Evolutionary conservation across 345 rosid species (phyloP), one percentile per base, ranked within the genome.

Genomic region (Toxicodendron radicans): DNA sequence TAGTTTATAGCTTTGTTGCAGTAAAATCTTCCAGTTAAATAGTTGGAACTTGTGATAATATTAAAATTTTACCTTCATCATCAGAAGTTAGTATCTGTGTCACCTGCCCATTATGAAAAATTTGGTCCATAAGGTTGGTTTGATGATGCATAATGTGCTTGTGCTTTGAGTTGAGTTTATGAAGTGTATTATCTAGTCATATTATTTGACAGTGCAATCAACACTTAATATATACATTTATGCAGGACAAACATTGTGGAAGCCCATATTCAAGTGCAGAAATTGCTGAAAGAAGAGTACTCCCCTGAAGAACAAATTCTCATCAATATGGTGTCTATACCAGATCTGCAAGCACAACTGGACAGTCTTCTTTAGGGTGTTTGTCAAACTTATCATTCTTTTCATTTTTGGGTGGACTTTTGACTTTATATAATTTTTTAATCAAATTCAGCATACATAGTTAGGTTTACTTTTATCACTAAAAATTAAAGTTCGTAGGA

Each of bases 211-310:
- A 21, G 35, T 41, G 59, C 68, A 45, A 33, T 21, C 52, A 32
- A 58, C 49, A 27, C 30, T 27, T 1, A 27, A 27, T 27, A 27
- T 35, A 48, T 72, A 41, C 43, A 27, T 68, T 54, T 56, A 46
- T 72, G 80, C 90, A 95, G 99, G 94, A 92, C 98, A 69, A 93
- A 95, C 78, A 93, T 93, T 38, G 88, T 93, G 67, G 99, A 95
- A 85, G 99, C 99, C 59, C 97, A 95, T 84, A 62, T 85, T 16
- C 98, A 95, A 79, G 88, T 95, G 27, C 91, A 83, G 68, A 76
- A 91, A 24, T 86, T 95, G 73, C 74, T 95, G 20, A 89, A 79
- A 81, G 80, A 83, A 0, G 99, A 95, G 81, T 95, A 95, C 78
- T 84, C 93, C 5, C 73, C 81, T 0, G 91, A 91, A 83, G 98